Base-by-base conservation (phyloP, 2,329 filamentous ascomycete genomes). In the Pleurostoma richardsiae region DNA sequence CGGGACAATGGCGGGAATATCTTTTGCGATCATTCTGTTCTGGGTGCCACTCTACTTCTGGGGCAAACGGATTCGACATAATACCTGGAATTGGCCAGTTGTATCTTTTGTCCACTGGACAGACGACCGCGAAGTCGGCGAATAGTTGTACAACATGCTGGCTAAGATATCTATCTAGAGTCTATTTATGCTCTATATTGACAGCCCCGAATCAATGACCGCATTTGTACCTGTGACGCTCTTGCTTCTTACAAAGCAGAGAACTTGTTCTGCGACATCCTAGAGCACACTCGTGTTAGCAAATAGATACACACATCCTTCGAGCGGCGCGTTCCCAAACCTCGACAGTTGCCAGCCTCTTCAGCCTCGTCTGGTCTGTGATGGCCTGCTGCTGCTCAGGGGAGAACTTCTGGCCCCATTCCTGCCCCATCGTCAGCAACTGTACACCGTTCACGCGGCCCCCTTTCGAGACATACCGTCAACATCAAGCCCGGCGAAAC, bases 341-440 rank as follows among this genome's bases (percentile, higher is more conserved):
- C 61, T 82, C 74, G 27, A 79, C 74, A 0, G 75, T 78, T 6
- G 75, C 75, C 49, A 82, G 61, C 19, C 77, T 71, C 56, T 86
- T 82, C 36, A 90, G 67, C 46, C 71, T 74, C 2, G 82, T 79
- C 40, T 65, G 71, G n/a, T 82, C 65, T 48, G 72, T 76, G 53
- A 78, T 67, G 2, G 53, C 63, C 46, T 80, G 65, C 41, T 85
- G 76, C 50, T 66, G 67, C 54, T 87, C 83, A 3, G 64, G 1
- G 74, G 67, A 61, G 82, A 88, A 51, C 63, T 55, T 70, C 41
- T 75, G 64, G 10, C 82, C 82, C 85, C 85, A 88, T 60, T 88
- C 84, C 55, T 68, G 29, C 10, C 29, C 19, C 10, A 52, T 40
- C 30, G 30, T 52, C 10, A 52, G 52, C 36, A 41, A 26, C 28